Percentiles rank a stretch among this genome's conserved stretches.
phyloP scores from a whole-genome alignment of 2,329 filamentous ascomycete species.

The Didymella exigua region DNA sequence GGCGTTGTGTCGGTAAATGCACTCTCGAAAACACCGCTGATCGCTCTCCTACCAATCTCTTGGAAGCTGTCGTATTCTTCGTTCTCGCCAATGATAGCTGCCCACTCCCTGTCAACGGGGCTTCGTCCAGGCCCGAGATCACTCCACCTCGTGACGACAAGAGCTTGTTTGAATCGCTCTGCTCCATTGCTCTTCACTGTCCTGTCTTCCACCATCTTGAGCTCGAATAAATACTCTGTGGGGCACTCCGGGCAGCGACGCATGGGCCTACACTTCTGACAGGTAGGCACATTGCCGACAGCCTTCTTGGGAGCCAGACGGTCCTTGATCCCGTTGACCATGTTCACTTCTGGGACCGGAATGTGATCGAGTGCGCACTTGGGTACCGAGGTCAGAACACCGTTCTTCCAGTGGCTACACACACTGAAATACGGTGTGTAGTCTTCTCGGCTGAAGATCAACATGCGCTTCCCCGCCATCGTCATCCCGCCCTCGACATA shows the following conservation, averaged over 20 bases:
- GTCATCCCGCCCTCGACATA: conserved; percentile 60
- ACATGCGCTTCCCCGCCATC: conserved; percentile 58
- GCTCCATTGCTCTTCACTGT: conserved; percentile 44
- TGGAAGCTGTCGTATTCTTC: conserved; percentile 60
- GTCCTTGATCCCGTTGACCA: conserved; percentile 49
- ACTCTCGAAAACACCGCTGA: conserved; percentile 65
- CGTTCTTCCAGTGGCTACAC: conserved; percentile 67
- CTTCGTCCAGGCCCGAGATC: conserved; percentile 61
- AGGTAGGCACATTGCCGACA: conserved; percentile 58
- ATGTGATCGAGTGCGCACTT: conserved; percentile 67
- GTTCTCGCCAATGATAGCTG: conserved; percentile 54
- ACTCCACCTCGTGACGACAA: conserved; percentile 66
- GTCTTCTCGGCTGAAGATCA: conserved; percentile 65
- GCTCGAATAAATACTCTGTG: conserved; percentile 66
- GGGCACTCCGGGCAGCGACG: conserved; percentile 66
- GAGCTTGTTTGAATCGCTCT: conserved; percentile 62
- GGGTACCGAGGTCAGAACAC: conserved; percentile 63
- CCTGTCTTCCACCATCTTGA: conserved; percentile 64
- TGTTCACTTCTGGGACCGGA: conserved; percentile 53
- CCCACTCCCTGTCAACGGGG: conserved; percentile 58
- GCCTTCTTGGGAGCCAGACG: conserved; percentile 37
- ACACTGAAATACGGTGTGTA: conserved; percentile 67
- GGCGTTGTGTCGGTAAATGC: conserved; percentile 62
- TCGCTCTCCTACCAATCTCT: conserved; percentile 59
- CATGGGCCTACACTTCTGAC: conserved; percentile 63